These are phyloP conservation scores for Juglanconis sp. DNA, from an alignment of 2,329 filamentous ascomycete genomes.

Conservation along the genomic window DNA sequence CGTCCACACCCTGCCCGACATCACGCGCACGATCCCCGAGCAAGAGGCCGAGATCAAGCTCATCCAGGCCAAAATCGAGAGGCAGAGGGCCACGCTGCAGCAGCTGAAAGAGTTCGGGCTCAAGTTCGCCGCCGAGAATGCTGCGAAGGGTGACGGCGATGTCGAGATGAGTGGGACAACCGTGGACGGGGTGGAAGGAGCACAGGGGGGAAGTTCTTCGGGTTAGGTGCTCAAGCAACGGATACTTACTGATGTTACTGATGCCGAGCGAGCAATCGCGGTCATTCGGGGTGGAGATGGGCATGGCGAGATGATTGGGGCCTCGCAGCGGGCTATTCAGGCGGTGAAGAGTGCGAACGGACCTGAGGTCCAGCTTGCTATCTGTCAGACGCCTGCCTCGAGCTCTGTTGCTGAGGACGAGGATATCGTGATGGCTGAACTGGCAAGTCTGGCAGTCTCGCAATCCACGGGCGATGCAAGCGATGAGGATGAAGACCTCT, in stretches of 20 bases:
- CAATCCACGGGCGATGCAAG: background rate
- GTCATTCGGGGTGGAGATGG: background rate
- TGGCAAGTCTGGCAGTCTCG: background rate
- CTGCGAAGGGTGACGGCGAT: constrained; percentile 21
- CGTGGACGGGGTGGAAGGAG: constrained; percentile 38
- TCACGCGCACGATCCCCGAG: constrained; percentile 62
- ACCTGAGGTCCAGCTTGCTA: background rate
- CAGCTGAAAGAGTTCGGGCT: constrained; percentile 50
- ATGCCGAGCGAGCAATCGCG: background rate
- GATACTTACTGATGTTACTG: constrained; percentile 1
- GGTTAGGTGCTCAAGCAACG: constrained; percentile 8
- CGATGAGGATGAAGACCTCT: background rate
- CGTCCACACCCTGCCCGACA: constrained; percentile 65
- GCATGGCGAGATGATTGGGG: background rate
- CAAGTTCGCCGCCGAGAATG: constrained; percentile 34
- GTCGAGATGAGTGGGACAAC: constrained; percentile 18
- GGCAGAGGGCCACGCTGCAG: constrained; percentile 58
- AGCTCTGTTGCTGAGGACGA: background rate
- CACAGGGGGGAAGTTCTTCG: constrained; percentile 26
- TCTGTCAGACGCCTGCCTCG: background rate
- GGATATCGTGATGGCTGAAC: background rate
- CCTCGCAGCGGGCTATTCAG: background rate
- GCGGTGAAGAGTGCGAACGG: too few relatives aligned
- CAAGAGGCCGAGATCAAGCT: constrained; percentile 68
- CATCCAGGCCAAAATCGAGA: constrained; percentile 60